Evolutionary conservation across 2,329 filamentous ascomycete genomes (phyloP), one percentile per base, ranked within the genome.

Genomic region (Hymenoscyphus infarciens): DNA sequence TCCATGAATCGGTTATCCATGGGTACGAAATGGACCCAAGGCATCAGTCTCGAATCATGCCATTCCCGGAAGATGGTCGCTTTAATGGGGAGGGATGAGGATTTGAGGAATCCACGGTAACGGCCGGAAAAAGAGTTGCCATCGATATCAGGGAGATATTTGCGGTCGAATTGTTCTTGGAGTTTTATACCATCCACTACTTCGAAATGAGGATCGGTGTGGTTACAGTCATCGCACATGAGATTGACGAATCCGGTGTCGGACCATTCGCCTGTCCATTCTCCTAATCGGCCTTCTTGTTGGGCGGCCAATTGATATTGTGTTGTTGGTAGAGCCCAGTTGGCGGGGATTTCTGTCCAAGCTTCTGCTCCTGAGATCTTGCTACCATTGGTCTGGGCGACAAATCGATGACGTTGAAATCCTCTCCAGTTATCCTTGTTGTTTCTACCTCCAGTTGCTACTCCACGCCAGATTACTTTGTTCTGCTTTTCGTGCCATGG

Each of bases 11-110:
- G 83, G 70, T 84, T 89, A 72, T 92, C 89, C 85, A 95, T 89
- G 3, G 91, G 91, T 2, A 93, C 87, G 69, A 91, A 94, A 75
- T 95, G 91, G 70, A 87, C 85, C 91, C 91, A 95, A 0, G 89
- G 81, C 1, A 91, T 78, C 1, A 95, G 78, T 1, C 91, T 81
- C 55, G 82, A 82, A 73, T 93, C 90, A 71, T 93, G 90, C 91
- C 91, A 95, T 74, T 95, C 91, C 8, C 84, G 82, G 77, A 87
- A 95, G 33, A 94, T 78, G 0, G 90, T 92, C 1, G 88, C 85
- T 77, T 94, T 95, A 77, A 95, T 84, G 0, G 89, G 89, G 4
- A 93, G 75, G 2, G 83, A 86, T 0, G 84, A 89, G 13, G 85
- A 89, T 53, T 84, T 81, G 33, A 94, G 77, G 74, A 93, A 92